A percentile compares a stretch with the other conserved stretches of the same genome.
phyloP scores from a whole-genome alignment of 495 filamentous ascomycete species.

The Aspergillus egyptiacus region DNA sequence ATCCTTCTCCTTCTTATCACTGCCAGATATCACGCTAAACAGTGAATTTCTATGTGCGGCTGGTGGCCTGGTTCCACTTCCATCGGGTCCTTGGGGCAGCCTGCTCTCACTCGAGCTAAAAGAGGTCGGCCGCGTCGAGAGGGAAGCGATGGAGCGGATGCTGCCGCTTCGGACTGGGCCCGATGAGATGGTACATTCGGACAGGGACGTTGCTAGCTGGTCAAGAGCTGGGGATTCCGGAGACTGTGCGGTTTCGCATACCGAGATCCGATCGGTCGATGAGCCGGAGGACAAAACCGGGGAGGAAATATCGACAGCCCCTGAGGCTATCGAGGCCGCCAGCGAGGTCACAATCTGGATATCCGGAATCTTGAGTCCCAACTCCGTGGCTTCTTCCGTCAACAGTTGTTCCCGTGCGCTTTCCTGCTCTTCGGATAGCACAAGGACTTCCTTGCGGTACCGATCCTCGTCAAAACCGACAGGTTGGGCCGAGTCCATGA shows the following conservation, averaged over 20 bases:
- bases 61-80: constrained; percentile 1
- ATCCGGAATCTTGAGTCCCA: constrained; percentile 36
- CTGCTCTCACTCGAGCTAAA: constrained; percentile 38
- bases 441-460: constrained; percentile 39
- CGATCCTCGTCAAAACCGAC: constrained; percentile 28
- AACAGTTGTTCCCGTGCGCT: constrained; percentile 31
- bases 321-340: constrained; percentile 36
- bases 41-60: constrained; percentile 26
- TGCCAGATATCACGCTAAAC: constrained; percentile 26
- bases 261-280: constrained; percentile 35
- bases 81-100: constrained; percentile 9
- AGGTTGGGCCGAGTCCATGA: constrained; percentile 15
- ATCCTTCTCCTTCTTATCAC: constrained; percentile 31
- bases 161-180: constrained; percentile 30
- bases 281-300: constrained; percentile 35
- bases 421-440: constrained; percentile 31
- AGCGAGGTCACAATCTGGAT: constrained; percentile 35
- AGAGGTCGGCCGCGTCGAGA: constrained; percentile 40
- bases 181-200: constrained; percentile 36
- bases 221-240: constrained; percentile 27
- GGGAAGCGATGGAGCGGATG: constrained; percentile 37
- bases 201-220: constrained; percentile 30
- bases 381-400: constrained; percentile 33
- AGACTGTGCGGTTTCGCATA: constrained; percentile 27
- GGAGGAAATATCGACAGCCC: constrained; percentile 34